phyloP scores from a whole-genome alignment of 2,329 filamentous ascomycete genomes.

The Nothophoma quercina region DNA sequence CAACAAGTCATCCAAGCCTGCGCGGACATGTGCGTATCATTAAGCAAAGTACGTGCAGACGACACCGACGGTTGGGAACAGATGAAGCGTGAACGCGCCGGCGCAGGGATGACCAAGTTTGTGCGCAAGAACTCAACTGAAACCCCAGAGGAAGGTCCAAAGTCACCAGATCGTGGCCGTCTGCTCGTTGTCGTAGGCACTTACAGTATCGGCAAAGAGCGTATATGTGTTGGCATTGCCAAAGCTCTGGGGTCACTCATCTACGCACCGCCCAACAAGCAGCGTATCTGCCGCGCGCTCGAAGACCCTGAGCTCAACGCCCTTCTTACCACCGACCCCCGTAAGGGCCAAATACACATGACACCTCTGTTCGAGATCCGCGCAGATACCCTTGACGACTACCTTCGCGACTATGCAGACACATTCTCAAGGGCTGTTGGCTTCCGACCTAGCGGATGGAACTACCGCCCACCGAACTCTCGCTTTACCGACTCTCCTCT shows the following conservation, averaged over 20 bases:
- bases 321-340: conserved; percentile 79
- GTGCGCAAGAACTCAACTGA: conserved; percentile 56
- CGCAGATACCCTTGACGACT: conserved; percentile 88
- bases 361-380: conserved; percentile 94
- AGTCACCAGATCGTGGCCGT: conserved; percentile 62
- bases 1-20: conserved; percentile 86
- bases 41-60: conserved; percentile 71
- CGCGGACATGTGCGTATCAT: conserved; percentile 82
- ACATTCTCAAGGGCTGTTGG: conserved; percentile 88
- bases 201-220: conserved; percentile 97
- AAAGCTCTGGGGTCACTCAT: conserved; percentile 87
- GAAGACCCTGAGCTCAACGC: conserved; percentile 82
- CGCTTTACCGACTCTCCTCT: conserved; percentile 68
- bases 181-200: conserved; percentile 93
- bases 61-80: conserved; percentile 64
- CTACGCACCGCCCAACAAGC: conserved; percentile 83
- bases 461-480: conserved; percentile 76
- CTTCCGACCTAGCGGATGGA: conserved; percentile 94
- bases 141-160: conserved; percentile 36
- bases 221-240: conserved; percentile 92
- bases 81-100: conserved; percentile 63
- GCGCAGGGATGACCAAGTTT: conserved; percentile 69
- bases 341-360: conserved; percentile 95
- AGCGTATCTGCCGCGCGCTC: conserved; percentile 82
- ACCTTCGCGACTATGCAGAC: conserved; percentile 79